Evolutionary conservation across 2,329 filamentous ascomycete species (phyloP).

Genomic region (Penicillium sp.): DNA sequence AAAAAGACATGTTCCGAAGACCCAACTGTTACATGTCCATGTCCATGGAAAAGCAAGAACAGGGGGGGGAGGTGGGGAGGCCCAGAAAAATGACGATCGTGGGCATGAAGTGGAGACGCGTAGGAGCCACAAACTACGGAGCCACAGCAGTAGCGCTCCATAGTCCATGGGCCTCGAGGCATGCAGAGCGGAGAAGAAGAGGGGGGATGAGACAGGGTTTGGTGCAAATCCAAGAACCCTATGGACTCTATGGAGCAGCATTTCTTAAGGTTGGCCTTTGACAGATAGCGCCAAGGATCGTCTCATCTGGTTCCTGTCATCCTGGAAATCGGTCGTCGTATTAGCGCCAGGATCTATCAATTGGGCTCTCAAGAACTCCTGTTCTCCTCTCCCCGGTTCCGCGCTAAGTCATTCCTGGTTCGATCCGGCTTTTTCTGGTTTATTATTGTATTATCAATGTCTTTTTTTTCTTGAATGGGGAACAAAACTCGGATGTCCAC

Average conservation of each 20-base stretch:
- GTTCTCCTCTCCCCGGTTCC: constrained; percentile 10
- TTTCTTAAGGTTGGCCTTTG: constrained; percentile 25
- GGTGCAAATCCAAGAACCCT: constrained; percentile 19
- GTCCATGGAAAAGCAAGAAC: constrained; percentile 33
- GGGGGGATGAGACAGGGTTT: not conserved
- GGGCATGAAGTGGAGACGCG: constrained; percentile 22
- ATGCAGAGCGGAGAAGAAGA: constrained; percentile 24
- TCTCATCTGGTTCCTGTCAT: constrained; percentile 22
- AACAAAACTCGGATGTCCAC: too few species aligned
- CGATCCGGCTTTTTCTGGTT: constrained; percentile 3
- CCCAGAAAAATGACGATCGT: constrained; percentile 33
- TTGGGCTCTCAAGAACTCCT: constrained; percentile 20
- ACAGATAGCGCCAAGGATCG: constrained; percentile 26
- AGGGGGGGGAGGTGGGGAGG: constrained; percentile 23
- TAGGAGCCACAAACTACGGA: constrained; percentile 26
- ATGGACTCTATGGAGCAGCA: constrained; percentile 7
- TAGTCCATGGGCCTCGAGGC: constrained; percentile 13
- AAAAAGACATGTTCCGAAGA: constrained; percentile 12
- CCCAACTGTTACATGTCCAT: constrained; percentile 19
- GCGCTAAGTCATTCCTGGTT: constrained; percentile 6
- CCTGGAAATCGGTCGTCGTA: constrained; percentile 14
- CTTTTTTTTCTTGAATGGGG: not conserved
- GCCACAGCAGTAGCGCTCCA: constrained; percentile 11
- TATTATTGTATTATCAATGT: constrained; percentile 9
- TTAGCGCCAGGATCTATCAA: constrained; percentile 24